A percentile compares a stretch with the other conserved stretches of the same genome.
Conservation (phyloP, 1,139 yeast species). For the Saccharomyces pastorianus region DNA sequence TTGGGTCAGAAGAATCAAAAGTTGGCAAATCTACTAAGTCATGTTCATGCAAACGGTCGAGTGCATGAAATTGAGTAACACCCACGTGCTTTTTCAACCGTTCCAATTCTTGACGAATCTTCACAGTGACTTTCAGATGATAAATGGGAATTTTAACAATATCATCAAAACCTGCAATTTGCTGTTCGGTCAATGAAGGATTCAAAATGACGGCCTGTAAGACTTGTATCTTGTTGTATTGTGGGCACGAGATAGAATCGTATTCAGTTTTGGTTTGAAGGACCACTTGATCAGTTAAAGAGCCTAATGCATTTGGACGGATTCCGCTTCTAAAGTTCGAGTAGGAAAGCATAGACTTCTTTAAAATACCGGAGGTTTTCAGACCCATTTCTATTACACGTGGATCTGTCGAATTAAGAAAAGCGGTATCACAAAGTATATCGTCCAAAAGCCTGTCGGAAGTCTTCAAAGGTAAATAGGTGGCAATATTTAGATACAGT, state of each 20-base stretch:
- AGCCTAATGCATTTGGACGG: conserved; percentile 22
- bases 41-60: conserved; percentile 31
- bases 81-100: conserved; percentile 23
- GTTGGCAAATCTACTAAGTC: conserved; percentile 34
- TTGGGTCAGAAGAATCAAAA: conserved; percentile 16
- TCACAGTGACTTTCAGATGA: conserved; percentile 33
- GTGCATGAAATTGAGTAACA: conserved; percentile 29
- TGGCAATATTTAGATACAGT: conserved; percentile 29
- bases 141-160: conserved; percentile 26
- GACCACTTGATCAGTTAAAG: conserved; percentile 25
- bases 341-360: conserved; percentile 25
- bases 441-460: conserved; percentile 62
- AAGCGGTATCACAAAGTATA: conserved; percentile 33
- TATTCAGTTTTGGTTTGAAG: conserved; percentile 26
- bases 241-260: conserved; percentile 24
- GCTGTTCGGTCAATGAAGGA: conserved; percentile 6
- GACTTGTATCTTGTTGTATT: conserved; percentile 24
- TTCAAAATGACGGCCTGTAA: conserved; percentile 25
- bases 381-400: conserved; percentile 10
- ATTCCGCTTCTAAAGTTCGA: conserved; percentile 22
- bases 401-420: conserved; percentile 9
- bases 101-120: conserved; percentile 25
- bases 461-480: conserved; percentile 43
- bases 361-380: conserved; percentile 23
- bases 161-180: conserved; percentile 11